phyloP scores from a whole-genome alignment of 176 grass and related monocot species.

The Oropetium thomaeum region DNA sequence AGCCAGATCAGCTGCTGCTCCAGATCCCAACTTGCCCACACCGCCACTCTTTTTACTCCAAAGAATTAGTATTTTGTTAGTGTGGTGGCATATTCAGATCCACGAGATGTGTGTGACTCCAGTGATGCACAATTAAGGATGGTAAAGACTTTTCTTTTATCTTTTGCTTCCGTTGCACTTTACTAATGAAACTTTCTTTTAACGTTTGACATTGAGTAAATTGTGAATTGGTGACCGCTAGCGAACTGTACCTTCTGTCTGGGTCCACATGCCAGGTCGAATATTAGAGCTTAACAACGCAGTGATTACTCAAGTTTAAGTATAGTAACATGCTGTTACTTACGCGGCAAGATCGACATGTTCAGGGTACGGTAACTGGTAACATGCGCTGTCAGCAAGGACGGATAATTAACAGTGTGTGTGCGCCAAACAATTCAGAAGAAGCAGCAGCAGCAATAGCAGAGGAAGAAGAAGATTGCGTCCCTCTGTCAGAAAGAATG shows the following conservation, averaged over 20 bases:
- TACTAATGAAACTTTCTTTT: no score
- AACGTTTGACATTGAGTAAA: no score
- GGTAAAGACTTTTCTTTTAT: not conserved
- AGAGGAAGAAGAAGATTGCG: not conserved
- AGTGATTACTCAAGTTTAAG: no score
- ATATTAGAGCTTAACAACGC: not conserved
- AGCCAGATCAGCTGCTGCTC: not conserved
- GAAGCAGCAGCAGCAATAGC: not conserved
- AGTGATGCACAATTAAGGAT: not conserved
- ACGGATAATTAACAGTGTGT: not conserved
- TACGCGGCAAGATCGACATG: not conserved
- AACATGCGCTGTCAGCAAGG: constrained; percentile 6
- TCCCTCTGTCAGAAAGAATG: constrained; percentile 33
- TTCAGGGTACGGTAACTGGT: constrained; percentile 5
- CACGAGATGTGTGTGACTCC: not conserved
- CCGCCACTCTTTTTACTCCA: not conserved
- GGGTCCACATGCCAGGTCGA: not conserved
- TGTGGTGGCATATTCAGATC: constrained; percentile 13
- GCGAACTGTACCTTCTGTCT: not conserved
- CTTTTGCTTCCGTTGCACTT: no score
- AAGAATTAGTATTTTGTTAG: not conserved
- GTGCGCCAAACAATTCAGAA: no score
- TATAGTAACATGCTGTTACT: not conserved
- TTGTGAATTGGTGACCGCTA: not conserved
- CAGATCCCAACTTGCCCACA: constrained; percentile 9